phyloP scores from a whole-genome alignment of 2,329 filamentous ascomycete species.

The Thielaviopsis populi region DNA sequence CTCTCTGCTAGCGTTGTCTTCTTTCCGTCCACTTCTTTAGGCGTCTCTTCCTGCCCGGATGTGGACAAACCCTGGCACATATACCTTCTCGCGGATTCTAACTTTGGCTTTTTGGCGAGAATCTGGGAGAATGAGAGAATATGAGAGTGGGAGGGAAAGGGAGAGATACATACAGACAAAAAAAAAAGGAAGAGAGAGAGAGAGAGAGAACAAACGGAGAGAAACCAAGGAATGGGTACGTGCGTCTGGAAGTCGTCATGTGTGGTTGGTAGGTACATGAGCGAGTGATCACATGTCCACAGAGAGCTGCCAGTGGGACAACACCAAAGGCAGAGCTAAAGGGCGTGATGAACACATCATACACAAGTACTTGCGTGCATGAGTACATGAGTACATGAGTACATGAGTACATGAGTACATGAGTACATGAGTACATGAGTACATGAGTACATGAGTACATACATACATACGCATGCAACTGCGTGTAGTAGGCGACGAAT shows the following conservation, averaged over 20 bases:
- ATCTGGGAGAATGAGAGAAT: neutral
- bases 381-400: neutral
- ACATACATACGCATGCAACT: too few relatives aligned
- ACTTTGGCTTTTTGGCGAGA: neutral
- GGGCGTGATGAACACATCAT: neutral
- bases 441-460: too few relatives aligned
- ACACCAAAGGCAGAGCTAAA: neutral
- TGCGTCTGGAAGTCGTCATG: neutral
- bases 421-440: too few relatives aligned
- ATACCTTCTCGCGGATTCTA: neutral
- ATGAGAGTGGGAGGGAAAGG: neutral
- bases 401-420: neutral
- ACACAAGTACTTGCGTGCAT: neutral
- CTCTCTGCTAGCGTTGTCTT: neutral
- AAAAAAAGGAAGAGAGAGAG: neutral
- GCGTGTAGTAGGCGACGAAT: too few relatives aligned
- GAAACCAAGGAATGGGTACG: neutral
- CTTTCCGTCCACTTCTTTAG: neutral
- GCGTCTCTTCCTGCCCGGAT: neutral
- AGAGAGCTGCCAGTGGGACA: neutral
- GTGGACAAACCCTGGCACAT: neutral
- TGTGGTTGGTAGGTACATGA: slow-evolving; percentile 3
- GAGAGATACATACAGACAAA: too few relatives aligned
- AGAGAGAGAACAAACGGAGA: neutral
- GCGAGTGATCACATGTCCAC: neutral